Evolutionary conservation across 768 basidiomycete species (phyloP).

Genomic region (Myochromella boudieri): DNA sequence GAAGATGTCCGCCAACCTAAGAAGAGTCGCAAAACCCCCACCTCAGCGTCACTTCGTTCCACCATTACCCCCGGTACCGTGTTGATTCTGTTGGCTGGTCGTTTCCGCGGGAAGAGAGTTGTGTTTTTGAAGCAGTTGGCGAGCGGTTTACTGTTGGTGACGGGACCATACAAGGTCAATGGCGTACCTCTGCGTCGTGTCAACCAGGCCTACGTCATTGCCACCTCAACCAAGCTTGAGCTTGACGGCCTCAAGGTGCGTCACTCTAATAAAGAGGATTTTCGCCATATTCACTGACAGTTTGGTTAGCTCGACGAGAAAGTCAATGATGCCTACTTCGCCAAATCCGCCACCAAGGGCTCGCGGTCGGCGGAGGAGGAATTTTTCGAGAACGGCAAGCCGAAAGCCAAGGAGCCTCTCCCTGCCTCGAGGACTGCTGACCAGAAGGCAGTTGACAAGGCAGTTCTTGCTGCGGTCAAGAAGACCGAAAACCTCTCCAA

Average conservation of each 20-base stretch:
- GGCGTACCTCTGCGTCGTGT: slow-evolving; percentile 97
- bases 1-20: slow-evolving; percentile 92
- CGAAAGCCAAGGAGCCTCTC: slow-evolving; percentile 84
- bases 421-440: slow-evolving; percentile 85
- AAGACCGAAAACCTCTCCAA: slow-evolving; percentile 88
- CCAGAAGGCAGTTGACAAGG: slow-evolving; percentile 87
- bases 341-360: slow-evolving; percentile 71
- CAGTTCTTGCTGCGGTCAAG: slow-evolving; percentile 81
- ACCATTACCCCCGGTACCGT: slow-evolving; percentile 93
- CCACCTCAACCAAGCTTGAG: slow-evolving; percentile 93
- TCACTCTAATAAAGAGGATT: slow-evolving; percentile 14
- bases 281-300: background rate
- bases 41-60: slow-evolving; percentile 75
- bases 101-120: slow-evolving; percentile 97
- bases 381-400: slow-evolving; percentile 94
- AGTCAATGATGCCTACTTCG: slow-evolving; percentile 93
- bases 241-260: slow-evolving; percentile 71
- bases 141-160: slow-evolving; percentile 91
- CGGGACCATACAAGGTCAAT: slow-evolving; percentile 97
- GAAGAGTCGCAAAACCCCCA: slow-evolving; percentile 85
- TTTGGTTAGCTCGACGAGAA: slow-evolving; percentile 73
- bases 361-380: slow-evolving; percentile 88
- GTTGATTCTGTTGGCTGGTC: slow-evolving; percentile 94
- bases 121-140: slow-evolving; percentile 96
- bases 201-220: slow-evolving; percentile 98